A percentile compares a stretch with the other conserved stretches of the same genome.
Evolutionary conservation across 495 filamentous ascomycete genomes (phyloP).

Genomic region (Bacidia gigantensis): DNA sequence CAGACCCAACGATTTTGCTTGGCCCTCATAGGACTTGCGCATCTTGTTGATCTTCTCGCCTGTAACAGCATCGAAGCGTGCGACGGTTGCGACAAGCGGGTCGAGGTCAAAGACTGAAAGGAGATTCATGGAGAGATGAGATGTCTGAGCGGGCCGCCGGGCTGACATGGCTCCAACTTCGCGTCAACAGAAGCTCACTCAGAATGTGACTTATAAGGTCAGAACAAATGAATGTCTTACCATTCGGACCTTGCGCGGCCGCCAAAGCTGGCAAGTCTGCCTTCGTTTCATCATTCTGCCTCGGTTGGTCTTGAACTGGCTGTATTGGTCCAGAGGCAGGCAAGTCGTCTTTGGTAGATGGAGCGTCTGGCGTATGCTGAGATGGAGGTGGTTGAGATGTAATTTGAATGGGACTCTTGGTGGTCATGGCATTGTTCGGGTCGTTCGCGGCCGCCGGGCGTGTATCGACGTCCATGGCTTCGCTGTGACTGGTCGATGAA

Average conservation of each 20-base stretch:
- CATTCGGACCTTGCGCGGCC: conserved; percentile 10
- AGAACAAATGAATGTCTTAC: conserved; percentile 14
- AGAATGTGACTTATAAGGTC: not conserved
- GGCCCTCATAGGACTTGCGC: conserved; percentile 60
- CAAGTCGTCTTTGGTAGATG: not conserved
- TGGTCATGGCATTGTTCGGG: conserved; percentile 13
- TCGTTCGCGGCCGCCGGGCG: conserved; percentile 7
- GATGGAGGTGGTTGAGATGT: not conserved
- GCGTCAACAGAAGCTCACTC: conserved; percentile 11
- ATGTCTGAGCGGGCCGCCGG: conserved; percentile 19
- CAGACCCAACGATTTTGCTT: conserved; percentile 47
- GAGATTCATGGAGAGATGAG: conserved; percentile 49
- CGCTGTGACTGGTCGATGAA: conserved; percentile 10
- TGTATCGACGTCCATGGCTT: conserved; percentile 20
- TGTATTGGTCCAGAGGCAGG: not conserved
- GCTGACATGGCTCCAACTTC: conserved; percentile 8
- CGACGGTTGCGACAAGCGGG: conserved; percentile 47
- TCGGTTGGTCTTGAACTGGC: conserved; percentile 5
- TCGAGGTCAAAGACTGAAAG: conserved; percentile 48
- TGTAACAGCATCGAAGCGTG: conserved; percentile 47
- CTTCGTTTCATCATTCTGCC: not conserved
- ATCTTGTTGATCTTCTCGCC: conserved; percentile 63
- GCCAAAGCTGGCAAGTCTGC: not conserved
- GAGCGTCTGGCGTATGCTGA: not conserved
- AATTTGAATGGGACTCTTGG: not conserved